Evolutionary conservation across 192 early-diverging fungal species (phyloP).

Genomic region (Geranomyces variabilis): DNA sequence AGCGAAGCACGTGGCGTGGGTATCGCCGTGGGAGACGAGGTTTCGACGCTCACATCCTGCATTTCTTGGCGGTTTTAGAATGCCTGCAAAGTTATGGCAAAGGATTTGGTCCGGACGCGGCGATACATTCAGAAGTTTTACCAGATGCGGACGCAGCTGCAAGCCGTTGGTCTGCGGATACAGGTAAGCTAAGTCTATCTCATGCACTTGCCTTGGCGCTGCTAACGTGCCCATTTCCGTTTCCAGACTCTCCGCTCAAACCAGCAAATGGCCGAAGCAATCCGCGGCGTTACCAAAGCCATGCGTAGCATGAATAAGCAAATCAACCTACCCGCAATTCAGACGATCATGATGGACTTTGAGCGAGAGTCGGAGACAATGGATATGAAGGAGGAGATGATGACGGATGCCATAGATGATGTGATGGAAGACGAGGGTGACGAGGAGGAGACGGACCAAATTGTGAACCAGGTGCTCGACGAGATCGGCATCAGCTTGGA

Average conservation of each 20-base stretch:
- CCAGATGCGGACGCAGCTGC: conserved; percentile 92
- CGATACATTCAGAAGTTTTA: conserved; percentile 95
- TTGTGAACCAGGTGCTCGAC: conserved; percentile 93
- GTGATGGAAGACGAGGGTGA: conserved; percentile 93
- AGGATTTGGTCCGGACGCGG: conserved; percentile 94
- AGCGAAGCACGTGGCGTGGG: neutral
- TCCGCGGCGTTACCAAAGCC: conserved; percentile 95
- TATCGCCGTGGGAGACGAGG: neutral
- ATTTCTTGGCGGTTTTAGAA: conserved; percentile 40
- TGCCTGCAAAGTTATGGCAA: conserved; percentile 96
- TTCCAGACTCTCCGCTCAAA: conserved; percentile 83
- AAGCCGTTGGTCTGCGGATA: conserved; percentile 84
- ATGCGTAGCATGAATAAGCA: conserved; percentile 95
- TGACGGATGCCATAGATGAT: conserved; percentile 97
- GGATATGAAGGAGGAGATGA: conserved; percentile 99
- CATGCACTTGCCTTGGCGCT: neutral
- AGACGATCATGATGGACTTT: conserved; percentile 98
- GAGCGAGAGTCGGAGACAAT: conserved; percentile 92
- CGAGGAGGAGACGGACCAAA: conserved; percentile 86
- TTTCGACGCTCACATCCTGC: neutral
- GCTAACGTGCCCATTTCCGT: neutral
- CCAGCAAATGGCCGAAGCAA: conserved; percentile 94
- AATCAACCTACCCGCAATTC: conserved; percentile 92
- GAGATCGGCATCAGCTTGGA: conserved; percentile 89
- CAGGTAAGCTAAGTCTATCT: conserved; percentile 61